These are phyloP conservation scores for Gleditsia sinensis DNA, from an alignment of 306 rosid species.

Conservation along the genomic window DNA sequence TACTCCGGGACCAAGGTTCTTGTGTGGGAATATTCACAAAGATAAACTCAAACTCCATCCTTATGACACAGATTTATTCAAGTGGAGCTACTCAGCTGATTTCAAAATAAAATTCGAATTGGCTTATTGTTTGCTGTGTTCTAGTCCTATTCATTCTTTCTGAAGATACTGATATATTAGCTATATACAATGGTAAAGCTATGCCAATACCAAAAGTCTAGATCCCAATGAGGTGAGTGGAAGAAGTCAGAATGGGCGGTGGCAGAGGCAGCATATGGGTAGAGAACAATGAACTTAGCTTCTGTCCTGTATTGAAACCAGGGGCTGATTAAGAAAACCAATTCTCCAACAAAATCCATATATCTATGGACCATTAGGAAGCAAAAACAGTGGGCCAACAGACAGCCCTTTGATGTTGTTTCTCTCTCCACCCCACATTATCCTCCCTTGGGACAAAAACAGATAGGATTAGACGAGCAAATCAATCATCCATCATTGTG, in stretches of 20 bases:
- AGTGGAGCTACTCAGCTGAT: background rate
- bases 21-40: background rate
- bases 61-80: background rate
- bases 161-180: no score
- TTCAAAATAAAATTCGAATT: background rate
- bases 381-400: constrained; percentile 43
- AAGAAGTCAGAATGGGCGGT: constrained; percentile 11
- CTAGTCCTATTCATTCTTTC: no score
- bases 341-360: background rate
- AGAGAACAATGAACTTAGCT: no score
- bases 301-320: constrained; percentile 23
- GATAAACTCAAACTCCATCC: no score
- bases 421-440: constrained; percentile 10
- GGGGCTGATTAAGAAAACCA: constrained; percentile 43
- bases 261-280: no score
- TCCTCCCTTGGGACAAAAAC: background rate
- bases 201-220: background rate
- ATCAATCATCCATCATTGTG: background rate
- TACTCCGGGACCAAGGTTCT: no score
- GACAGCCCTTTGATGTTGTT: background rate
- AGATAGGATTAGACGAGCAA: background rate
- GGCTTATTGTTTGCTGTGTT: background rate
- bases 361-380: constrained; percentile 32
- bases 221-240: background rate
- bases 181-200: background rate